Evolutionary conservation across 2,329 filamentous ascomycete genomes (phyloP), one percentile per base, ranked within the genome.

Genomic region (Fragosphaeria purpurea): DNA sequence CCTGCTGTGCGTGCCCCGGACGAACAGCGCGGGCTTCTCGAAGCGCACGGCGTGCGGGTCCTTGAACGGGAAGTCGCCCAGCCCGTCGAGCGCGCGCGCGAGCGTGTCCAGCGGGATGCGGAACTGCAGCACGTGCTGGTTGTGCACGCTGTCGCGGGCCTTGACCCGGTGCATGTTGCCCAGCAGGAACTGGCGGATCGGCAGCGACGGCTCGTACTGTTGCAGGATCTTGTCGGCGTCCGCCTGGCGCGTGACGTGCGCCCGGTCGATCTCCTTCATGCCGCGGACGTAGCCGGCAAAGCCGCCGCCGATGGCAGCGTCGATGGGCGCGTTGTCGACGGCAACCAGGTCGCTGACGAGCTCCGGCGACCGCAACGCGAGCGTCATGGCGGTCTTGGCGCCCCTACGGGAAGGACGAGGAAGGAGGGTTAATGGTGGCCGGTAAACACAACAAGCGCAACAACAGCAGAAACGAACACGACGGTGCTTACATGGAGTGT

Each of bases 301-400:
- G 61, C 85, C 80, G 55, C 77, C 80, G 55, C 79, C 77, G 4
- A 97, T 74, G 0, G 79, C 76, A 11, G 85, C 86, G 63, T 94
- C 88, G 7, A 95, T 76, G 2, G 91, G 91, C 4, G 90, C 88
- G 63, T 97, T 97, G 70, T 97, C 91, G 10, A 97, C 89, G 2
- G 88, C 77, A 33, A 96, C 77, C 47, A 97, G 71, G 59, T 84
- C 80, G 12, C 76, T 73, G 52, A 95, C 75, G 3, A 82, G 69
- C 6, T 79, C 70, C 0, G 88, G 87, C 1, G 80, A 75, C 42
- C 77, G 73, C 38, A 97, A 77, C 4, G 88, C 88, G 52, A 96
- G 72, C 0, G 85, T 75, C 91, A 97, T 96, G 59, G 88, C 88
- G 2, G 85, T 83, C 72, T 97, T 97, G 44, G 91, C 91, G 56